phyloP scores from a whole-genome alignment of 371 early-diverging fungal species.

The Zopfochytrium polystomum region DNA sequence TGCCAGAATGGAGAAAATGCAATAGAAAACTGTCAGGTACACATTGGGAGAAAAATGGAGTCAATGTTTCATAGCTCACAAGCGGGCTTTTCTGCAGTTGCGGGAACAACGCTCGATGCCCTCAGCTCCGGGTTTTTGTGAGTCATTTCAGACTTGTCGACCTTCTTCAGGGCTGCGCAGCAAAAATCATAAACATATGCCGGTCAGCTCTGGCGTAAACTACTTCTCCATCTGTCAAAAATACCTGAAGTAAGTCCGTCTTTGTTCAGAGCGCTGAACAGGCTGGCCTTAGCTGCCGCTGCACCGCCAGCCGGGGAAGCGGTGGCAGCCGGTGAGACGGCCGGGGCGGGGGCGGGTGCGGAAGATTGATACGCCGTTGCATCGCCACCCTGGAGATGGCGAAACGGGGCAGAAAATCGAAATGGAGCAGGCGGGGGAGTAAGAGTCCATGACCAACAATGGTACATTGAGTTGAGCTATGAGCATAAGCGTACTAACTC shows the following conservation, averaged over 20 bases:
- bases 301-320: slow-evolving; percentile 26
- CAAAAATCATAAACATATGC: too few species aligned
- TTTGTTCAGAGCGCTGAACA: slow-evolving; percentile 86
- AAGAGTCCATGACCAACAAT: slow-evolving; percentile 6
- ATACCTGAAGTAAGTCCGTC: slow-evolving; percentile 71
- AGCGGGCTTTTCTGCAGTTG: slow-evolving; percentile 27
- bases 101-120: slow-evolving; percentile 56
- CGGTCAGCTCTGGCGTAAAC: too few species aligned
- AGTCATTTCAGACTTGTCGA: slow-evolving; percentile 92
- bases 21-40: too few species aligned
- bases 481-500: slow-evolving; percentile 41
- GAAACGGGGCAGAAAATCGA: background rate
- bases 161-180: slow-evolving; percentile 79
- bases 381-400: slow-evolving; percentile 5
- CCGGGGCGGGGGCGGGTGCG: slow-evolving; percentile 38
- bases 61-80: slow-evolving; percentile 4
- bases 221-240: too few species aligned
- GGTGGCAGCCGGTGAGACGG: slow-evolving; percentile 68
- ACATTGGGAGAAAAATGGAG: too few species aligned
- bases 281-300: slow-evolving; percentile 47
- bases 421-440: background rate
- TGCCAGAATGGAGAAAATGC: slow-evolving; percentile 6
- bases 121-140: slow-evolving; percentile 93
- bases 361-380: slow-evolving; percentile 24
- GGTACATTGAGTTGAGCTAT: slow-evolving; percentile 12